phyloP scores from a whole-genome alignment of 306 rosid genomes.

The Rubus parviflorus region DNA sequence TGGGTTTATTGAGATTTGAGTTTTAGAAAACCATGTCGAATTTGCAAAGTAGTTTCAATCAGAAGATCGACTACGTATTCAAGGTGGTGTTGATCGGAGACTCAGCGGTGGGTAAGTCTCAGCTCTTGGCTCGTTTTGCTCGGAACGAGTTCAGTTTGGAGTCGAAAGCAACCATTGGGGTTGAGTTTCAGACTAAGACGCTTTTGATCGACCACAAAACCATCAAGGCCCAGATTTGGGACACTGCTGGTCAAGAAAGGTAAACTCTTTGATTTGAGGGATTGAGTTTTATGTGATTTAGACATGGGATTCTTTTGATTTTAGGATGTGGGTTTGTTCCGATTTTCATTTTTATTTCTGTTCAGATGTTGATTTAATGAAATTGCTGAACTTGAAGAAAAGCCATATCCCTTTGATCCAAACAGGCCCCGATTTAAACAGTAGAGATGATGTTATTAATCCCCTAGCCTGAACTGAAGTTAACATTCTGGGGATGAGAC shows the following conservation, averaged over 20 bases:
- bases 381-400: neutral
- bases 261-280: conserved; percentile 15
- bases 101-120: conserved; percentile 93
- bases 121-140: conserved; percentile 75
- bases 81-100: conserved; percentile 91
- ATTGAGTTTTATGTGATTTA: neutral
- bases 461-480: neutral
- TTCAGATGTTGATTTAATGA: neutral
- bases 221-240: conserved; percentile 98
- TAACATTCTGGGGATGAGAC: neutral
- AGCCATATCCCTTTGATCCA: neutral
- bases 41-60: conserved; percentile 57
- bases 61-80: conserved; percentile 83
- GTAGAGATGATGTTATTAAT: no score
- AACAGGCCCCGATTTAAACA: neutral
- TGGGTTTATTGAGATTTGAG: neutral
- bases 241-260: conserved; percentile 99
- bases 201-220: conserved; percentile 74
- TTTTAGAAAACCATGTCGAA: conserved; percentile 46
- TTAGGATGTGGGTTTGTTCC: neutral
- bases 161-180: conserved; percentile 89
- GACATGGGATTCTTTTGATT: neutral
- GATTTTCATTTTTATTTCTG: neutral
- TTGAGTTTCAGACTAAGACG: conserved; percentile 86
- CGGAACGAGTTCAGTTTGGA: conserved; percentile 74